Conservation (phyloP, 140 eudicot genomes). For the Ambrosia hybrid region DNA sequence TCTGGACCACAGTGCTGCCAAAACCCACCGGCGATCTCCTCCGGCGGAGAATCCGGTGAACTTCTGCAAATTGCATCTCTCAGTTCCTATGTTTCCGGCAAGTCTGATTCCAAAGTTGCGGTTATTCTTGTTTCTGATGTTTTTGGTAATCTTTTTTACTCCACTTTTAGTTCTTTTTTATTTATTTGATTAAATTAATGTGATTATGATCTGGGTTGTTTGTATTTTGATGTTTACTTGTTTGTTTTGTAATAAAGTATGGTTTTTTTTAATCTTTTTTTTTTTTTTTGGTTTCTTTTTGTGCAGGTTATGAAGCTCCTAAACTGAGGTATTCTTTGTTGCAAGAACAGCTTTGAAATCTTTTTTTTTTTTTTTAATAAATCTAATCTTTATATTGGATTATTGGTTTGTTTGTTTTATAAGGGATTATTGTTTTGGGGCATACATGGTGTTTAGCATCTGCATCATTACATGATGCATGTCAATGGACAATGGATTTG, state of each 20-base stretch:
- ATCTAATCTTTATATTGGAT: not conserved
- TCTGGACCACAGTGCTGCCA: constrained; percentile 52
- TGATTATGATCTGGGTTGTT: not conserved
- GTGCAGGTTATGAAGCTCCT: constrained; percentile 73
- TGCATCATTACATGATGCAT: constrained; percentile 12
- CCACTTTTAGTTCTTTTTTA: not conserved
- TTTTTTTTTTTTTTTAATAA: not conserved
- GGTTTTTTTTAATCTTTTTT: constrained; percentile 8
- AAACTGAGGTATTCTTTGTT: constrained; percentile 45
- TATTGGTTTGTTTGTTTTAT: not conserved
- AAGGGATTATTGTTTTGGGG: too few species aligned
- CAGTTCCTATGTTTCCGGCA: constrained; percentile 57
- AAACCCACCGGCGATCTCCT: constrained; percentile 47
- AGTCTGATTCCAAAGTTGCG: constrained; percentile 45
- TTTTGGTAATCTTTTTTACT: constrained; percentile 42
- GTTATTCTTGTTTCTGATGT: constrained; percentile 57
- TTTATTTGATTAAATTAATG: not conserved
- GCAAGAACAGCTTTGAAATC: not conserved
- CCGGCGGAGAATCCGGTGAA: constrained; percentile 49
- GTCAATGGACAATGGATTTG: not conserved
- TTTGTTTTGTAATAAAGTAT: not conserved
- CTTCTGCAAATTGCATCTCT: constrained; percentile 58
- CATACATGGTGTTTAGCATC: not conserved
- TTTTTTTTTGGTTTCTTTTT: constrained; percentile 2
- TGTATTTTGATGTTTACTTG: not conserved